These are phyloP conservation scores for Verticillium nubilum DNA, from an alignment of 2,329 filamentous ascomycete genomes.

Conservation along the genomic window DNA sequence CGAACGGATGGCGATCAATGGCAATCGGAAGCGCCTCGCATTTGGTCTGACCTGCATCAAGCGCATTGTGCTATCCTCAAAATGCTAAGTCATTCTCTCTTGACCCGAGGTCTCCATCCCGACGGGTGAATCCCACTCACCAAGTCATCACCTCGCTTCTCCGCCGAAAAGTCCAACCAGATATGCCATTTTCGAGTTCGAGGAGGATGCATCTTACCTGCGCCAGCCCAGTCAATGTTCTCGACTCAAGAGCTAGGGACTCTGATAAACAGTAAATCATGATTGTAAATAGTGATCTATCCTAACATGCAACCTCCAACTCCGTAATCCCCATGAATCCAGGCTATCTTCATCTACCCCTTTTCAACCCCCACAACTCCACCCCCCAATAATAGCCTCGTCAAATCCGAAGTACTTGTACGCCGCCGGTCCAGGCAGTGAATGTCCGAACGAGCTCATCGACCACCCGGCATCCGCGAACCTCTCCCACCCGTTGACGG, in stretches of 20 bases:
- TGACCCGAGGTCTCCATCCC: background rate
- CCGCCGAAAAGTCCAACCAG: no score
- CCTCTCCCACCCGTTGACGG: slow-evolving; percentile 51
- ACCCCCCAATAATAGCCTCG: slow-evolving; percentile 27
- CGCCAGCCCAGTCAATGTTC: no score
- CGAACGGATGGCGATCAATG: background rate
- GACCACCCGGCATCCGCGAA: slow-evolving; percentile 51
- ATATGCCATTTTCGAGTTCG: no score
- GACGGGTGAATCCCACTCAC: background rate
- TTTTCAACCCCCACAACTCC: background rate
- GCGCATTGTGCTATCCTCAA: background rate
- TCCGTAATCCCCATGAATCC: background rate
- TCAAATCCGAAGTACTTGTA: slow-evolving; percentile 54
- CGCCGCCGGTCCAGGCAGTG: slow-evolving; percentile 44
- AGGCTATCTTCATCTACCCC: no score
- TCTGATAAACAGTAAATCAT: background rate
- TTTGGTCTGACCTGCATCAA: background rate
- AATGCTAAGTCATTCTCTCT: background rate
- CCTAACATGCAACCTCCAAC: background rate
- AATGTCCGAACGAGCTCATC: slow-evolving; percentile 50
- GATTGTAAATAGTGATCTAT: background rate
- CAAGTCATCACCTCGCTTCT: no score
- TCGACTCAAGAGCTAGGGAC: background rate
- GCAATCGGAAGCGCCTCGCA: background rate
- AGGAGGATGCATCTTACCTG: no score